These are phyloP conservation scores for Russula lepida DNA, from an alignment of 768 basidiomycete species.

Conservation along the genomic window DNA sequence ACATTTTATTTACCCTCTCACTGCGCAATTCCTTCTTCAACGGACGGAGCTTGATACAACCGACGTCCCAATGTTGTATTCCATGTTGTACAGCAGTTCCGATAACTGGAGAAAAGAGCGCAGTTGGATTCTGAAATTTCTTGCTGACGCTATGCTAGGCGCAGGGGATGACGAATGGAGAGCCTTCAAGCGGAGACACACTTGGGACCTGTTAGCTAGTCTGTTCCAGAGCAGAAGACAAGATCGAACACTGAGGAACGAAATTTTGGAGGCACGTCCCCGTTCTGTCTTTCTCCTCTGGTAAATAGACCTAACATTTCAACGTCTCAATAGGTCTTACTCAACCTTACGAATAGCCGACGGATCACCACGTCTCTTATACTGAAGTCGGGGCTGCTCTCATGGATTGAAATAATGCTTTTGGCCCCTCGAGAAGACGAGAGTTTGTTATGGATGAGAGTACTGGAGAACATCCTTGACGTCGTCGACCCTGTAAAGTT, in stretches of 20 bases:
- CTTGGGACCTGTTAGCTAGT: slow-evolving; percentile 82
- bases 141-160: slow-evolving; percentile 72
- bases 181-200: slow-evolving; percentile 70
- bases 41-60: slow-evolving; percentile 68
- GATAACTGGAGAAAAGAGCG: slow-evolving; percentile 84
- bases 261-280: slow-evolving; percentile 57
- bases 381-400: slow-evolving; percentile 59
- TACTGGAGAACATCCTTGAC: slow-evolving; percentile 30
- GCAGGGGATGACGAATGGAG: slow-evolving; percentile 61
- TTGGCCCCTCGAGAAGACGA: slow-evolving; percentile 12
- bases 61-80: slow-evolving; percentile 89
- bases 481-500: slow-evolving; percentile 44
- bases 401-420: slow-evolving; percentile 80
- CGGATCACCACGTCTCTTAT: slow-evolving; percentile 66
- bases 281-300: not conserved
- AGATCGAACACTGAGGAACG: slow-evolving; percentile 44
- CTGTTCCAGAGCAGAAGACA: slow-evolving; percentile 59
- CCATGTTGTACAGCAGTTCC: slow-evolving; percentile 71
- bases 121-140: slow-evolving; percentile 79
- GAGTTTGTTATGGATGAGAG: slow-evolving; percentile 23
- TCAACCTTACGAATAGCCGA: slow-evolving; percentile 60
- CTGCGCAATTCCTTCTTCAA: slow-evolving; percentile 83
- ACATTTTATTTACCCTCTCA: slow-evolving; percentile 80
- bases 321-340: slow-evolving; percentile 45
- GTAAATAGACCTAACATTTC: not conserved